A percentile compares a stretch with the other conserved stretches of the same genome.
These are phyloP conservation scores for Sonneratia caseolaris DNA, from an alignment of 345 rosid genomes.

Conservation along the genomic window DNA sequence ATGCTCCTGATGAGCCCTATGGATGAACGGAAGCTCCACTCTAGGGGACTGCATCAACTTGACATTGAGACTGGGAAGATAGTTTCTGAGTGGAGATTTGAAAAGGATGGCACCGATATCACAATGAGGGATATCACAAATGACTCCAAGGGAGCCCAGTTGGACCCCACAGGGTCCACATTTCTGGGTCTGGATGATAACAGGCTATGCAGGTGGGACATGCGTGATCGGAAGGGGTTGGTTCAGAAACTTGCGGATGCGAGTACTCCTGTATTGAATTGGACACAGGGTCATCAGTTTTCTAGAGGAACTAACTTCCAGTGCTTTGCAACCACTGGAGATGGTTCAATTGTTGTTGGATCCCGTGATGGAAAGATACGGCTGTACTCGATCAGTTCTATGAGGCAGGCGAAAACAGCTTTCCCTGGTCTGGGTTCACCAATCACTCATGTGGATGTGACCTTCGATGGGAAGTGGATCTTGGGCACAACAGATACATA, in stretches of 20 bases:
- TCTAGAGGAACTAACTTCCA: conserved; percentile 97
- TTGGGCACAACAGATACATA: conserved; percentile 93
- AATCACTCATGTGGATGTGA: conserved; percentile 91
- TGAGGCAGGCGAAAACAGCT: conserved; percentile 97
- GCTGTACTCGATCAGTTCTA: conserved; percentile 70
- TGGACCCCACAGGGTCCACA: conserved; percentile 94
- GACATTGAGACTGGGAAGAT: conserved; percentile 93
- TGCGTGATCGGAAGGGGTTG: conserved; percentile 85
- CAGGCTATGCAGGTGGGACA: conserved; percentile 98
- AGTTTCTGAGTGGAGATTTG: conserved; percentile 84
- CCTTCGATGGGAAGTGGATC: conserved; percentile 97
- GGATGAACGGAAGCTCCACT: conserved; percentile 52
- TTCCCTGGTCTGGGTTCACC: conserved; percentile 99
- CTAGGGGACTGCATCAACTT: conserved; percentile 85
- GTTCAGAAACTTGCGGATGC: conserved; percentile 80
- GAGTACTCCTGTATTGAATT: conserved; percentile 64
- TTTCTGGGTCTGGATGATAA: conserved; percentile 91
- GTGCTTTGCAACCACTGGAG: conserved; percentile 98
- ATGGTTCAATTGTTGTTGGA: conserved; percentile 96
- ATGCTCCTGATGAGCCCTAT: conserved; percentile 96
- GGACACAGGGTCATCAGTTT: conserved; percentile 96
- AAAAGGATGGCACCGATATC: conserved; percentile 92
- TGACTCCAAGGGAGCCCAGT: conserved; percentile 86
- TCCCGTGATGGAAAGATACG: conserved; percentile 97
- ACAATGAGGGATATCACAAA: conserved; percentile 87